Evolutionary conservation across 1,139 yeast genomes (phyloP).

Genomic region (Casaregolazyma suthepensis): DNA sequence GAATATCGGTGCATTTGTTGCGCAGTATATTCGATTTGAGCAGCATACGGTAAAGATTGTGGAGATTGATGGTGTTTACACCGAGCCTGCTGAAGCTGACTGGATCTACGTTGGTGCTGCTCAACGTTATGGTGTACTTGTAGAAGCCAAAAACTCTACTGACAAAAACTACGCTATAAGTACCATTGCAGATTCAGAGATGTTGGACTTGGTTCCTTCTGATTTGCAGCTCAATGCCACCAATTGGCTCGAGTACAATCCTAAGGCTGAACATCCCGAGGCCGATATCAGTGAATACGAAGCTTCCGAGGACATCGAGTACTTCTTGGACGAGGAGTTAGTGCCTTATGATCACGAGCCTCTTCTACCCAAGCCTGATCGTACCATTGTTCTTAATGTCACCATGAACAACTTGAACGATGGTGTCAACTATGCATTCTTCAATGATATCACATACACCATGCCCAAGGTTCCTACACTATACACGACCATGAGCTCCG

Average conservation of each 20-base stretch:
- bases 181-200: constrained; percentile 66
- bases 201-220: constrained; percentile 68
- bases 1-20: constrained; percentile 80
- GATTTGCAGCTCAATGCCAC: constrained; percentile 65
- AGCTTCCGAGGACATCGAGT: constrained; percentile 28
- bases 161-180: constrained; percentile 66
- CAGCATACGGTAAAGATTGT: constrained; percentile 76
- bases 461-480: constrained; percentile 79
- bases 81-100: constrained; percentile 56
- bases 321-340: constrained; percentile 53
- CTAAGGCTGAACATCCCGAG: constrained; percentile 41
- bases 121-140: constrained; percentile 68
- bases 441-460: constrained; percentile 71
- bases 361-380: constrained; percentile 60
- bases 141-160: constrained; percentile 59
- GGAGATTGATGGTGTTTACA: constrained; percentile 74
- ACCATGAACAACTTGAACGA: constrained; percentile 70
- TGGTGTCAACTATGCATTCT: constrained; percentile 86
- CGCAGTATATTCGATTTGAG: constrained; percentile 79
- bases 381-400: constrained; percentile 57
- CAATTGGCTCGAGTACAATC: constrained; percentile 58
- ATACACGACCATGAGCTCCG: constrained; percentile 57
- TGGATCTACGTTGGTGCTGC: constrained; percentile 65
- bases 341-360: constrained; percentile 49
- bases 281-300: constrained; percentile 36